Evolutionary conservation across 2,329 filamentous ascomycete species (phyloP).

Genomic region (Trichoderma cornu-damae): DNA sequence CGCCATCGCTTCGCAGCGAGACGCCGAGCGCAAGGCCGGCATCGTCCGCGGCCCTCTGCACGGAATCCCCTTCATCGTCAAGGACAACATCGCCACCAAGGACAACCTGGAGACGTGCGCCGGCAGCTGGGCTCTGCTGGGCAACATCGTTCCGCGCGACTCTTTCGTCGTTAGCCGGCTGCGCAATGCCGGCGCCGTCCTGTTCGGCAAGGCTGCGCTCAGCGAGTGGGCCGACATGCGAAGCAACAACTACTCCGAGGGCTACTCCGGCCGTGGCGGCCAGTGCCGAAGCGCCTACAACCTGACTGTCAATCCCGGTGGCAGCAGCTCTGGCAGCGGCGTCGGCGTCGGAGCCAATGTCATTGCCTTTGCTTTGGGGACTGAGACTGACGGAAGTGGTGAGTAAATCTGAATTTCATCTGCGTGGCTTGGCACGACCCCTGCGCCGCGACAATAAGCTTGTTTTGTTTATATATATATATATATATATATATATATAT

Average conservation of each 20-base stretch:
- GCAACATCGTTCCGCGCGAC: constrained; percentile 62
- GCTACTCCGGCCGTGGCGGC: constrained; percentile 59
- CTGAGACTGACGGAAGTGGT: constrained; percentile 66
- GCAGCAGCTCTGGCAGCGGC: constrained; percentile 62
- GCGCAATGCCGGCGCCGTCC: constrained; percentile 59
- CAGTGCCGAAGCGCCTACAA: constrained; percentile 65
- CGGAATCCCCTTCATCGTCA: constrained; percentile 70
- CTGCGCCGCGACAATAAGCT: not conserved
- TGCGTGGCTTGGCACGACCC: not conserved
- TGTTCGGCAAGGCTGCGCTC: constrained; percentile 66
- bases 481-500: too few relatives aligned
- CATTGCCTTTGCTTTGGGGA: constrained; percentile 61
- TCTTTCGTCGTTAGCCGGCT: constrained; percentile 58
- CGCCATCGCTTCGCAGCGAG: constrained; percentile 54
- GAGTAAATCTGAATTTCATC: constrained; percentile 21
- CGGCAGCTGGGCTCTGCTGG: constrained; percentile 61
- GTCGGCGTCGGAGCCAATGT: constrained; percentile 60
- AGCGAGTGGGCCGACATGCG: constrained; percentile 74
- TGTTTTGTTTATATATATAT: not conserved
- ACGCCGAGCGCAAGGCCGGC: constrained; percentile 54
- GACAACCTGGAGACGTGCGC: constrained; percentile 71
- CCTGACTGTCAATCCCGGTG: constrained; percentile 61
- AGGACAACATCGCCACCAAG: constrained; percentile 66
- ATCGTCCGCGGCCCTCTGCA: constrained; percentile 61
- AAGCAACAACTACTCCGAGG: constrained; percentile 61